Conservation (phyloP, 768 basidiomycete genomes). For the Lyophyllum semitale region DNA sequence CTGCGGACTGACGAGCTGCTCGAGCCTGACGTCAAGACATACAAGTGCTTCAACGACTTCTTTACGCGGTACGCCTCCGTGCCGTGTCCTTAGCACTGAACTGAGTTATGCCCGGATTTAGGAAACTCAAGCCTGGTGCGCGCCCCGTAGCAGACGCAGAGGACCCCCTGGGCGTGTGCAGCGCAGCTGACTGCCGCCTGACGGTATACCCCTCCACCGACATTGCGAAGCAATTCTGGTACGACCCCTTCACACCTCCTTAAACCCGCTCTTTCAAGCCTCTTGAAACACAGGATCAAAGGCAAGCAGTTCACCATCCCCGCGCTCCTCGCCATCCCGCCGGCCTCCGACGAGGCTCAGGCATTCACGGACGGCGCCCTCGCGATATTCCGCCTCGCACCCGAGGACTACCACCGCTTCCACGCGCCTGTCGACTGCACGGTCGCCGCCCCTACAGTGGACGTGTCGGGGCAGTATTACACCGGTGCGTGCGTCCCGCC, state of each 20-base stretch:
- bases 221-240: slow-evolving; percentile 72
- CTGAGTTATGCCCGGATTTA: slow-evolving; percentile 16
- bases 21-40: slow-evolving; percentile 60
- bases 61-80: slow-evolving; percentile 56
- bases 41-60: slow-evolving; percentile 78
- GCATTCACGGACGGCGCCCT: slow-evolving; percentile 49
- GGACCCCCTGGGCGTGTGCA: slow-evolving; percentile 55
- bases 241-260: slow-evolving; percentile 7
- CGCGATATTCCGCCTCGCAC: slow-evolving; percentile 77
- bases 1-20: slow-evolving; percentile 62
- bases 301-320: slow-evolving; percentile 71
- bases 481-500: slow-evolving; percentile 41
- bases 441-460: slow-evolving; percentile 38
- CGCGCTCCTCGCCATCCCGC: slow-evolving; percentile 50
- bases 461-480: slow-evolving; percentile 61
- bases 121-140: slow-evolving; percentile 57
- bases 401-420: slow-evolving; percentile 82
- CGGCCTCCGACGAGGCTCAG: slow-evolving; percentile 40
- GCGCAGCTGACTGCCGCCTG: slow-evolving; percentile 73
- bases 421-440: slow-evolving; percentile 67
- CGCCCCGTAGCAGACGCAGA: slow-evolving; percentile 61
- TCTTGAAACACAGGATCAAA: slow-evolving; percentile 51
- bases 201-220: slow-evolving; percentile 65
- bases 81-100: too few relatives aligned
- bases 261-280: too few relatives aligned